These are phyloP conservation scores for Zygnema circumcarinatum DNA, from an alignment of 139 green algal genomes.

Conservation along the genomic window DNA sequence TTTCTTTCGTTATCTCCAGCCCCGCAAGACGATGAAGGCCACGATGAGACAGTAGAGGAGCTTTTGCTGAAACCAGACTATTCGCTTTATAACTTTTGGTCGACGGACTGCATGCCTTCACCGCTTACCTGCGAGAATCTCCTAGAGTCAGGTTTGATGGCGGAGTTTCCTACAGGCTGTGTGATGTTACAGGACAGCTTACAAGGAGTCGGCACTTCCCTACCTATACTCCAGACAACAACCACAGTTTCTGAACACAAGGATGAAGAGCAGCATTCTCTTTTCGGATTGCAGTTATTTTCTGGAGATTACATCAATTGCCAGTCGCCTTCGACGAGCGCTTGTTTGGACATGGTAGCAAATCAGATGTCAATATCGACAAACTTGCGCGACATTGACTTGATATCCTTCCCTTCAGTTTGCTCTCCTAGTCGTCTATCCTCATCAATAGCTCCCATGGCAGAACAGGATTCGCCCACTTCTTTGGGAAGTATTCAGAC, in stretches of 20 bases:
- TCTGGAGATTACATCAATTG: neutral
- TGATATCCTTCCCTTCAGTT: neutral
- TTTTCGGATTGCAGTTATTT: neutral
- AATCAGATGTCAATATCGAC: neutral
- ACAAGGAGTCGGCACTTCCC: neutral
- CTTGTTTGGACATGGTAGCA: neutral
- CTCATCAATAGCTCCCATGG: neutral
- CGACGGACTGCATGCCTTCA: neutral
- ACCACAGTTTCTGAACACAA: neutral
- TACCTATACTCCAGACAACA: neutral
- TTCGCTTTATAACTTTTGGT: neutral
- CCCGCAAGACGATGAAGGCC: neutral
- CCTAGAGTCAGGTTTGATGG: neutral
- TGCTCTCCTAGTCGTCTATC: neutral
- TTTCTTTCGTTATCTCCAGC: neutral
- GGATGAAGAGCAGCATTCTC: neutral
- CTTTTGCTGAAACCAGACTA: slow-evolving; percentile 12
- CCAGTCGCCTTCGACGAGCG: neutral
- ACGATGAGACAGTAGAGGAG: neutral
- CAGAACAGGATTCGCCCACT: neutral
- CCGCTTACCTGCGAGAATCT: neutral
- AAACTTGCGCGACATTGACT: neutral
- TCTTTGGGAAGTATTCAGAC: neutral
- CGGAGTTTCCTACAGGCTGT: neutral
- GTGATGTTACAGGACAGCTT: neutral